A percentile compares a stretch with the other conserved stretches of the same genome.
Evolutionary conservation across 78 protist genomes (phyloP).

Genomic region (Speleostelium caveatum): DNA sequence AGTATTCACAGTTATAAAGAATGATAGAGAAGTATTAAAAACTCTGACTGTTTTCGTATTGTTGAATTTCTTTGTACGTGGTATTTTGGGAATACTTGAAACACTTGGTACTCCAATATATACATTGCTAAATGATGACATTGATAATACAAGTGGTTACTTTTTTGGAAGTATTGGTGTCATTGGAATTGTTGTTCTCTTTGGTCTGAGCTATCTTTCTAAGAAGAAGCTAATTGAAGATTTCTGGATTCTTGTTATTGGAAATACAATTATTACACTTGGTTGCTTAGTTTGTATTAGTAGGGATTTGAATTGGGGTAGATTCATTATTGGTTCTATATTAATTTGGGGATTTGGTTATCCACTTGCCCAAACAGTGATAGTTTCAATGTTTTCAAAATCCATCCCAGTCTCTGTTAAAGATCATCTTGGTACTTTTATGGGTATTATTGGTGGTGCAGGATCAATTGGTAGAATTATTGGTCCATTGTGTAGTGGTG

Average conservation of each 20-base stretch:
- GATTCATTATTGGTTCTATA: conserved; percentile 5
- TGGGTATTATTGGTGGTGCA: conserved; percentile 59
- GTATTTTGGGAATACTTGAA: conserved; percentile 15
- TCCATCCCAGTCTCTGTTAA: background rate
- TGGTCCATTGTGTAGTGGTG: conserved; percentile 28
- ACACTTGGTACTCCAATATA: conserved; percentile 28
- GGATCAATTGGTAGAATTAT: conserved; percentile 58
- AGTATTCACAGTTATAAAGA: background rate
- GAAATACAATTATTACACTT: background rate
- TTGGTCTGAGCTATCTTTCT: background rate
- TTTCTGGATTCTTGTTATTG: conserved; percentile 15
- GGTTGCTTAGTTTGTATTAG: conserved; percentile 2
- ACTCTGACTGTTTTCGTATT: background rate
- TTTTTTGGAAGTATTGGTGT: conserved; percentile 25
- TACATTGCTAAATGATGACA: background rate
- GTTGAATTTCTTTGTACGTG: conserved; percentile 8
- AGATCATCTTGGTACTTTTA: conserved; percentile 34
- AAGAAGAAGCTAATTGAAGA: conserved; percentile 4
- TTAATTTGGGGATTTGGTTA: conserved; percentile 27
- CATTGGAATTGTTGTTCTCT: conserved; percentile 2
- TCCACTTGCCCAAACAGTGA: conserved; percentile 28
- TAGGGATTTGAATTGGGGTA: background rate
- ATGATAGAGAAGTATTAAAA: background rate
- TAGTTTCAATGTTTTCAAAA: conserved; percentile 52
- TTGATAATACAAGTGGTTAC: conserved; percentile 7